These are phyloP conservation scores for Sclerospora graminicola DNA, from an alignment of 352 stramenopile species.

Conservation along the genomic window DNA sequence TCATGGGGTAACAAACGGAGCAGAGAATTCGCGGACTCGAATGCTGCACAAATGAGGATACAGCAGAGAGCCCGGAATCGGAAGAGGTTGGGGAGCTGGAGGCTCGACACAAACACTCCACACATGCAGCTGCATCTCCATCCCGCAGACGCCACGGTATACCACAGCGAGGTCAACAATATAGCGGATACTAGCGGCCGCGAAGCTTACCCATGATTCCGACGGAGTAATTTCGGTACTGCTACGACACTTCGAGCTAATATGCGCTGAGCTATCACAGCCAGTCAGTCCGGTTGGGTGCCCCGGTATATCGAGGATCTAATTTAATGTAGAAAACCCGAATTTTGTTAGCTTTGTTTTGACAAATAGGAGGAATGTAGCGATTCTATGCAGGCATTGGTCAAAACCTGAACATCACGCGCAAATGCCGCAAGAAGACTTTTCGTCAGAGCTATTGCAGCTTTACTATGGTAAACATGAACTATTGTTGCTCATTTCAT, in stretches of 20 bases:
- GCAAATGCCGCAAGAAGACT: conserved; percentile 60
- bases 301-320: neutral
- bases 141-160: conserved; percentile 18
- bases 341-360: neutral
- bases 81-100: conserved; percentile 15
- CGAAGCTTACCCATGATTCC: conserved; percentile 80
- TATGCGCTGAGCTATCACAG: conserved; percentile 23
- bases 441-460: conserved; percentile 77
- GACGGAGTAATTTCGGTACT: conserved; percentile 83
- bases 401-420: neutral
- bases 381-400: neutral
- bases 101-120: conserved; percentile 9
- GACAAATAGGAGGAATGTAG: neutral
- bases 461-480: conserved; percentile 69
- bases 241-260: no score
- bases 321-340: no score
- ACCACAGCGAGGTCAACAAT: conserved; percentile 1
- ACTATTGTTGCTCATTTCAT: neutral
- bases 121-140: conserved; percentile 30
- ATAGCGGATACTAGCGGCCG: conserved; percentile 2
- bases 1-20: conserved; percentile 8
- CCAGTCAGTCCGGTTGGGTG: conserved; percentile 17
- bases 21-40: conserved; percentile 46
- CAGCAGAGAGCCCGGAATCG: conserved; percentile 74
- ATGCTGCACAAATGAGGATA: conserved; percentile 86